These are phyloP conservation scores for Entrophospora sp. DNA, from an alignment of 192 early-diverging fungal species.

Conservation along the genomic window DNA sequence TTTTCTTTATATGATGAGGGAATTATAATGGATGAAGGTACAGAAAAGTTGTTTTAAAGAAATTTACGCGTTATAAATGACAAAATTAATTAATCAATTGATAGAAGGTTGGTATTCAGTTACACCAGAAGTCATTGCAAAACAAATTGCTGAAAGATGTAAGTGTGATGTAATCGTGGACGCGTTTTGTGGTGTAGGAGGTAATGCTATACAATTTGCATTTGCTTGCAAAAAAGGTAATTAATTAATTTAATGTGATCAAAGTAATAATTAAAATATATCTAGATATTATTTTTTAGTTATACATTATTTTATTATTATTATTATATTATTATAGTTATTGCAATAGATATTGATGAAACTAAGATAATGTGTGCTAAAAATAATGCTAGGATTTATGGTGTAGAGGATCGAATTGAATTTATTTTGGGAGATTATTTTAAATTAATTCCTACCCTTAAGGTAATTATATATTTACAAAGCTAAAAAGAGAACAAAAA, in stretches of 20 bases:
- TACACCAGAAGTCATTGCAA: slow-evolving; percentile 84
- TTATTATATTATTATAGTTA: slow-evolving; percentile 39
- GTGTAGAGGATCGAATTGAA: slow-evolving; percentile 84
- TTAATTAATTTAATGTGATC: background rate
- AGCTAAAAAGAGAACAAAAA: too few relatives aligned
- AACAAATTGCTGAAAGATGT: slow-evolving; percentile 66
- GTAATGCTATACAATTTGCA: slow-evolving; percentile 96
- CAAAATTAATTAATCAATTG: background rate
- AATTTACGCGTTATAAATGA: background rate
- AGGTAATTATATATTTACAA: slow-evolving; percentile 32
- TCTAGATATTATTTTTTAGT: too few relatives aligned
- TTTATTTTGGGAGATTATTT: slow-evolving; percentile 89
- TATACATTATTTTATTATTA: background rate
- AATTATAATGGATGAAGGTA: slow-evolving; percentile 76
- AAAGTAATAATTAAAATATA: too few relatives aligned
- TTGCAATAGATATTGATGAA: slow-evolving; percentile 88
- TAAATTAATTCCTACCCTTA: slow-evolving; percentile 57
- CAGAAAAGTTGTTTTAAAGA: background rate
- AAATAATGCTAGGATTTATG: slow-evolving; percentile 85
- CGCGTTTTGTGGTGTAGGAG: slow-evolving; percentile 93
- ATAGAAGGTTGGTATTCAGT: slow-evolving; percentile 90
- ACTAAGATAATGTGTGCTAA: slow-evolving; percentile 68
- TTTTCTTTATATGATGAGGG: slow-evolving; percentile 85
- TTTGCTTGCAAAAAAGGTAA: slow-evolving; percentile 65
- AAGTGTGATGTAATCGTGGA: slow-evolving; percentile 65